Base-by-base conservation (phyloP, 176 grass and related monocot species). In the Aegilops umbellulata region DNA sequence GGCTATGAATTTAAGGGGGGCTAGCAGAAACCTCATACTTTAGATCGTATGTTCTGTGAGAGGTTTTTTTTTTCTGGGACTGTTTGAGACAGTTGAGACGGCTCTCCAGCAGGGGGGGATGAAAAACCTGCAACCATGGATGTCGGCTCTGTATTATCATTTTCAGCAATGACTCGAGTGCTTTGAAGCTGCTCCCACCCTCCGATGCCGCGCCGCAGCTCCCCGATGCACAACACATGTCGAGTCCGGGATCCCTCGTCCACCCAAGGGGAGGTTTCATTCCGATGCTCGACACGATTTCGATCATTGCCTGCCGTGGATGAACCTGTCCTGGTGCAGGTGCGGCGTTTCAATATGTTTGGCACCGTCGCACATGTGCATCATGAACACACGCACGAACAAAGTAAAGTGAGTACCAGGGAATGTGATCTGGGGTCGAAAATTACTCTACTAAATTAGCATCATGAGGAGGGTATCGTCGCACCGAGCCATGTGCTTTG, bases 211-310 rank as follows among this genome's bases (percentile, higher is more conserved):
- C 38, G 1, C 5, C 3, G 1, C 10, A 0, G 8, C 20, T 82
- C 23, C 7, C 6, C 2, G 72, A 86, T 65, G 51, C 2, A 0
- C 0, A 34, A 58, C 66, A 73, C 22, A 16, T 68, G 62, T 73
- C 6, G 1, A 6, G 2, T 35, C 67, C 2, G 4, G 26, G 61
- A 67, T 79, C 89, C 35, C 24, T n/a, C 17, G 0, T 20, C 63
- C 41, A 85, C 70, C 19, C 69, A n/a, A 32, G 89, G 53, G 76
- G 36, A 69, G 80, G 80, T 80, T 87, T 84, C 89, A 84, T 80
- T 91, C 85, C 15, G 2, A 85, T 61, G 69, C 77, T n/a, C n/a
- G n/a, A n/a, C n/a, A n/a, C n/a, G n/a, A n/a, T n/a, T n/a, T n/a
- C n/a, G n/a, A n/a, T n/a, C n/a, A 83, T 90, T 87, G 80, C 44